These are phyloP conservation scores for Chaetothyriales sp. DNA, from an alignment of 2,329 filamentous ascomycete genomes.

Conservation along the genomic window DNA sequence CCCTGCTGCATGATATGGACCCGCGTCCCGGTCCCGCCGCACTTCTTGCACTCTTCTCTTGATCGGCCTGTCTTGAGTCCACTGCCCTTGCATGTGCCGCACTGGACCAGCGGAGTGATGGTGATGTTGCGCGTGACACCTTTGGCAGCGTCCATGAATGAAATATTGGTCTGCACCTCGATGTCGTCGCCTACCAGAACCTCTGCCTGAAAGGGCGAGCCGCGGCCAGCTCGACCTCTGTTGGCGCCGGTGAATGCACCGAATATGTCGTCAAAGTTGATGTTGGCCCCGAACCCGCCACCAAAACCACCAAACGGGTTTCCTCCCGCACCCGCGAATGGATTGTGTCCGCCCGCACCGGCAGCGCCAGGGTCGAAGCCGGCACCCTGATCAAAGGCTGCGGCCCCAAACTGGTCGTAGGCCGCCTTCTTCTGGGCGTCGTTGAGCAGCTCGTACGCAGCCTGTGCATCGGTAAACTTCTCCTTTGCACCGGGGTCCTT, in stretches of 20 bases:
- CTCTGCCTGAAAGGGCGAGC: constrained; percentile 53
- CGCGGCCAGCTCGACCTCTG: constrained; percentile 37
- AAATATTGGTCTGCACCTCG: constrained; percentile 82
- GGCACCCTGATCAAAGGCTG: constrained; percentile 50
- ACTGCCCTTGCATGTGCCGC: constrained; percentile 66
- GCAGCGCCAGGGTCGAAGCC: constrained; percentile 65
- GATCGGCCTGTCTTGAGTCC: constrained; percentile 71
- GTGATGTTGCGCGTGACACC: constrained; percentile 76
- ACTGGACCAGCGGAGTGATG: constrained; percentile 67
- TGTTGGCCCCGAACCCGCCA: constrained; percentile 59
- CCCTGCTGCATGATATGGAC: constrained; percentile 83
- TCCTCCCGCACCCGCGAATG: constrained; percentile 39
- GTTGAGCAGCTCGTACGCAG: constrained; percentile 83
- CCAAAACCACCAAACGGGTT: constrained; percentile 30
- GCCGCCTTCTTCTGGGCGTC: constrained; percentile 87
- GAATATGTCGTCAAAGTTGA: constrained; percentile 95
- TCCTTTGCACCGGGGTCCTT: constrained; percentile 90
- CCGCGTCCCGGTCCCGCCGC: constrained; percentile 71
- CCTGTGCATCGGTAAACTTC: constrained; percentile 82
- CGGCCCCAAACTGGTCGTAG: constrained; percentile 77
- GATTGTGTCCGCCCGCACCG: constrained; percentile 39
- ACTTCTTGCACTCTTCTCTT: constrained; percentile 58
- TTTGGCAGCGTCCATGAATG: constrained; percentile 91
- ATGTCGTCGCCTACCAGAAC: constrained; percentile 90
- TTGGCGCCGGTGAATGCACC: constrained; percentile 62